Percentiles rank a stretch among this genome's conserved stretches.
Evolutionary conservation across 108 stramenopile genomes (phyloP).

Genomic region (Nitzschia inconspicua): DNA sequence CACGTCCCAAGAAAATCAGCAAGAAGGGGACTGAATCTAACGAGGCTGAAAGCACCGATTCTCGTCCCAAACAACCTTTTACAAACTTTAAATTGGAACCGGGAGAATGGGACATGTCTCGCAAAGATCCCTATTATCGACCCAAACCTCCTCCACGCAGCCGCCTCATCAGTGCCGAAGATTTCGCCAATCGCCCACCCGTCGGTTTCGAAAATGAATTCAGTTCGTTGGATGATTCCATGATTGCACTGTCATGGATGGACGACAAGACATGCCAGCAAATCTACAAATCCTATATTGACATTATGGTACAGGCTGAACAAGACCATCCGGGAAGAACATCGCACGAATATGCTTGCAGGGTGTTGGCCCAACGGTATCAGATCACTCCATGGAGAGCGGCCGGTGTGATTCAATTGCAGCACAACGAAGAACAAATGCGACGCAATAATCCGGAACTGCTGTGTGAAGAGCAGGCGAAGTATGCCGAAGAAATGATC

Average conservation of each 20-base stretch:
- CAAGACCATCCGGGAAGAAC: constrained; percentile 37
- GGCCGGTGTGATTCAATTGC: constrained; percentile 73
- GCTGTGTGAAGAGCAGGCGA: constrained; percentile 36
- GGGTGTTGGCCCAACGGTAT: constrained; percentile 71
- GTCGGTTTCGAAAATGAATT: constrained; percentile 72
- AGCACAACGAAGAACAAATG: constrained; percentile 77
- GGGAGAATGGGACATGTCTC: constrained; percentile 48
- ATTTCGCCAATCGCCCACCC: constrained; percentile 73
- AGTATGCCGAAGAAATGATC: constrained; percentile 51
- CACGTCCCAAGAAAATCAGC: no score
- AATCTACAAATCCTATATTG: constrained; percentile 63
- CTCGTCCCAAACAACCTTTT: constrained; percentile 32
- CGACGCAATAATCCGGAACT: constrained; percentile 26
- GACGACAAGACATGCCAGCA: constrained; percentile 38
- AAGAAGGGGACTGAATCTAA: no score
- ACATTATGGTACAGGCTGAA: constrained; percentile 51
- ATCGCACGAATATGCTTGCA: constrained; percentile 78
- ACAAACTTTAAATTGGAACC: constrained; percentile 28
- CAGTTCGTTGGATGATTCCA: constrained; percentile 61
- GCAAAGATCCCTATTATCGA: constrained; percentile 64
- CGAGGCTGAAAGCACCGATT: no score
- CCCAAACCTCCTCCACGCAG: constrained; percentile 49
- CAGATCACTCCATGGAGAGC: constrained; percentile 66
- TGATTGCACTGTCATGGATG: constrained; percentile 72
- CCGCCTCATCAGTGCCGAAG: constrained; percentile 65